phyloP scores from a whole-genome alignment of 2,329 filamentous ascomycete genomes.

The Ceratocystiopsis minuta region DNA sequence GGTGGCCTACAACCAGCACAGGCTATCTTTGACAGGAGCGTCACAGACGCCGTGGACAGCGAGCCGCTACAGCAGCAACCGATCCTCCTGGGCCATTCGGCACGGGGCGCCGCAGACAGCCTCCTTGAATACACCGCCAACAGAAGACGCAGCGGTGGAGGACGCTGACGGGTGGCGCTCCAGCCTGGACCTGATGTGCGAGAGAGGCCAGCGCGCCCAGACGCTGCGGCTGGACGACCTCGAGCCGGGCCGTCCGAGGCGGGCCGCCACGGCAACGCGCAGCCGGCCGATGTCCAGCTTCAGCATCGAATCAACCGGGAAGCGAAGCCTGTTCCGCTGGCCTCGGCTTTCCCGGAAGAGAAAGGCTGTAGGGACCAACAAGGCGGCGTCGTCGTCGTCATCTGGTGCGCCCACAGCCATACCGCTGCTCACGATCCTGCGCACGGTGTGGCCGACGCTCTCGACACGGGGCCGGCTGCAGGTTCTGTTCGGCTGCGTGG shows the following conservation, averaged over 20 bases:
- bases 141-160: not conserved
- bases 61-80: too few species aligned
- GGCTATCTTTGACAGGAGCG: not conserved
- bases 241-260: not conserved
- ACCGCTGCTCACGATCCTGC: conserved; percentile 37
- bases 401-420: conserved; percentile 1
- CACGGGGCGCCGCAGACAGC: too few species aligned
- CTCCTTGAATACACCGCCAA: not conserved
- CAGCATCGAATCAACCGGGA: too few species aligned
- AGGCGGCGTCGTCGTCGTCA: not conserved
- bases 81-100: too few species aligned
- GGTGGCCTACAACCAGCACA: not conserved
- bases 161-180: not conserved
- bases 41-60: too few species aligned
- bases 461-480: conserved; percentile 28
- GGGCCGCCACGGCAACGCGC: not conserved
- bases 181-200: conserved; percentile 4
- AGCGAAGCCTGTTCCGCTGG: too few species aligned
- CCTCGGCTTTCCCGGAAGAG: too few species aligned
- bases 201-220: conserved; percentile 4
- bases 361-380: too few species aligned
- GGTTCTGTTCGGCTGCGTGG: conserved; percentile 41
- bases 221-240: not conserved
- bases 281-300: too few species aligned
- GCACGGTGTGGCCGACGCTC: conserved; percentile 53